Percentiles rank a stretch among this genome's conserved stretches.
Evolutionary conservation across 2,329 filamentous ascomycete species (phyloP).

Genomic region (Calonectria hongkongensis): DNA sequence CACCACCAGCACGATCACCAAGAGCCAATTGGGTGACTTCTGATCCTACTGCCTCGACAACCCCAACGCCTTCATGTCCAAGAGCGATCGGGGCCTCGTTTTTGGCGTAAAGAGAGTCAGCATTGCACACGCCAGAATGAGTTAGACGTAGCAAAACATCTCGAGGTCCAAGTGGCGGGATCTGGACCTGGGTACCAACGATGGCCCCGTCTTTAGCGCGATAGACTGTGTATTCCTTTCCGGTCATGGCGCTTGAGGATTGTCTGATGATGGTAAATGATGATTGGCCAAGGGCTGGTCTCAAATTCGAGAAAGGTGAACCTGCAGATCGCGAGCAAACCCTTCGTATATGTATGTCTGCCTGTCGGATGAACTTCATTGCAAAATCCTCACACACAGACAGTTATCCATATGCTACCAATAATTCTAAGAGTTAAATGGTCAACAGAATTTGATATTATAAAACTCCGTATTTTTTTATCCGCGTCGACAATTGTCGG

Average conservation of each 20-base stretch:
- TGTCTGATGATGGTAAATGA: background rate
- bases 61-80: conserved; percentile 71
- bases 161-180: conserved; percentile 37
- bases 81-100: conserved; percentile 56
- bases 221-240: conserved; percentile 36
- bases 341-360: background rate
- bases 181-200: background rate
- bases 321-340: background rate
- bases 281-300: background rate
- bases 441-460: too few species aligned
- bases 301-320: background rate
- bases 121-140: conserved; percentile 39
- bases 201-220: conserved; percentile 20
- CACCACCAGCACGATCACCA: conserved; percentile 65
- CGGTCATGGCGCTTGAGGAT: background rate
- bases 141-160: conserved; percentile 43
- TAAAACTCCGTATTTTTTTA: too few species aligned
- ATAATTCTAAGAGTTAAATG: too few species aligned
- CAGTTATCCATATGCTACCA: too few species aligned
- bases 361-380: background rate
- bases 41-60: conserved; percentile 65
- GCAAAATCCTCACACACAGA: too few species aligned
- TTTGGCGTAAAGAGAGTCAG: conserved; percentile 18
- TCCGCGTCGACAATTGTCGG: background rate
- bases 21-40: conserved; percentile 65